Base-by-base conservation (phyloP, 768 basidiomycete genomes). In the Punctularia strigosozonata region DNA sequence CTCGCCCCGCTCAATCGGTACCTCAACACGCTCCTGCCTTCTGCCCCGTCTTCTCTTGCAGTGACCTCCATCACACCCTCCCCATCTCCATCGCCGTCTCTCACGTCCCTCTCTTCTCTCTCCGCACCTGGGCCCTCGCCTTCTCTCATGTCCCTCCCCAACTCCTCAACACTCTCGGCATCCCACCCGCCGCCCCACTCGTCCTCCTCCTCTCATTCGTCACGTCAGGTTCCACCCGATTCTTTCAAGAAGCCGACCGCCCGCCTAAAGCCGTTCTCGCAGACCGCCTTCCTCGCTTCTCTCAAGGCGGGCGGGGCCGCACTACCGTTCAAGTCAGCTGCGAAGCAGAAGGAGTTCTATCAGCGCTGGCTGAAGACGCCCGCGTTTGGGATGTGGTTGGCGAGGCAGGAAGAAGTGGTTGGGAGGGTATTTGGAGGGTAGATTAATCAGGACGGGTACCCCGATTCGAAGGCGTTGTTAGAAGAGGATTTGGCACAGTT, bases 1-100 rank as follows among this genome's bases (percentile, higher is more conserved):
- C 73, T 97, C 17, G 80, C 86, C 2, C 94, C 94, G 0, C 69
- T 98, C 4, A 80, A 92, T 48, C 75, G 92, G 46, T 97, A 97
- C 64, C 77, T 97, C 30, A 82, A 85, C 43, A 80, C 81, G 1
- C 70, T 92, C 35, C 87, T 91, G 55, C 86, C 87, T 42, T 69
- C 76, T 15, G 79, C 76, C 8, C 10, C 28, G 28, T 10, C 10
- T 10, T 34, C 33, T 10, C 10, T 19, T 8, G 10, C 33, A n/a
- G n/a, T n/a, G n/a, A n/a, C n/a, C n/a, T n/a, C n/a, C n/a, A n/a
- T n/a, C n/a, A n/a, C n/a, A n/a, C n/a, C n/a, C n/a, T n/a, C n/a
- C n/a, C n/a, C n/a, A n/a, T 69, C 76, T 15, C 80, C 76, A 19
- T 10, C 28, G 28, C 10, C 10, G 28, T 34, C 33, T 10, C 10